Evolutionary conservation across 2,329 filamentous ascomycete genomes (phyloP).

Genomic region (Epichloe hybrida): DNA sequence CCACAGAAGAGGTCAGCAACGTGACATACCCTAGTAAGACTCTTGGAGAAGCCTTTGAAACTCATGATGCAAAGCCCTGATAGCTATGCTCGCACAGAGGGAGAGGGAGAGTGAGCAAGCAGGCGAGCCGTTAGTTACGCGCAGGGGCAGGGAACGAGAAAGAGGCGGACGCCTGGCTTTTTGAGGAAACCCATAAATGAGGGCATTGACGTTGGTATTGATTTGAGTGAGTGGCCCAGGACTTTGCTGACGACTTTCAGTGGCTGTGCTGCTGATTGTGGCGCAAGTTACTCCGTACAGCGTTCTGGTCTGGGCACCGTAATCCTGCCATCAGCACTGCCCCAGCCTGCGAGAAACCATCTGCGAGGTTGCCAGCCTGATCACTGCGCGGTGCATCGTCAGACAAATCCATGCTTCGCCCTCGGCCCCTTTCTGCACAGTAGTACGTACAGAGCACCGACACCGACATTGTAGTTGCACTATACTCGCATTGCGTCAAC

Average conservation of each 20-base stretch:
- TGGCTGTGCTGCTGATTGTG: conserved; percentile 9
- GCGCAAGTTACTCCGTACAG: conserved; percentile 1
- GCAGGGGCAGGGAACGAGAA: not conserved
- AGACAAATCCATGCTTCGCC: too few species aligned
- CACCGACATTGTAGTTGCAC: not conserved
- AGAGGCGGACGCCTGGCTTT: conserved; percentile 1
- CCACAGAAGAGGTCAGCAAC: not conserved
- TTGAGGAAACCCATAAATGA: conserved; percentile 2
- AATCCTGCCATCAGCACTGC: not conserved
- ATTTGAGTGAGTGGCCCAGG: not conserved
- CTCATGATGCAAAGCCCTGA: conserved; percentile 50
- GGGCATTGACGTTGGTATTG: conserved; percentile 3
- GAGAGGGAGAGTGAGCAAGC: not conserved
- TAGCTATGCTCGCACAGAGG: not conserved
- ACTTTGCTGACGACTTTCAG: conserved; percentile 4
- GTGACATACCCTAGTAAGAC: conserved; percentile 60
- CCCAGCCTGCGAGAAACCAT: not conserved
- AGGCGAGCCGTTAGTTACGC: not conserved
- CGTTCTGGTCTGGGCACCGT: too few species aligned
- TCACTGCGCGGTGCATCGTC: too few species aligned
- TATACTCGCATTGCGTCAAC: not conserved
- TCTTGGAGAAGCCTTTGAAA: conserved; percentile 92
- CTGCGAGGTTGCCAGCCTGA: too few species aligned
- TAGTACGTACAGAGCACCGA: not conserved
- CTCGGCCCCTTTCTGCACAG: too few species aligned